Percentiles rank a stretch among this genome's conserved stretches.
phyloP scores from a whole-genome alignment of 2,329 filamentous ascomycete genomes.

The Aspergillus pseudotamarii region DNA sequence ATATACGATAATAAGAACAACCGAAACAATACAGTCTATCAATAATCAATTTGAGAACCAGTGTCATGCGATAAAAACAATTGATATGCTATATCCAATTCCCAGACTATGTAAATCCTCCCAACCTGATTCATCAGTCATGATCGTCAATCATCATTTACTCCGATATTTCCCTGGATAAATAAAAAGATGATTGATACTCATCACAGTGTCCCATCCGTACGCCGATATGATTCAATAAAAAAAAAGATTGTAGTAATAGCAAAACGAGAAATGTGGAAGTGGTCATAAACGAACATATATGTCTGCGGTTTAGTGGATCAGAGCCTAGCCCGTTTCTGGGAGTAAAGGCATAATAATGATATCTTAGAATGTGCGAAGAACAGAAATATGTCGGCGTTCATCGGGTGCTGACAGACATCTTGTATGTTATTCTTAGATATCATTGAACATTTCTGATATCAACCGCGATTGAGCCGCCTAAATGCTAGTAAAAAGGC shows the following conservation, averaged over 20 bases:
- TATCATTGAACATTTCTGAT: neutral
- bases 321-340: neutral
- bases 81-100: slow-evolving; percentile 3
- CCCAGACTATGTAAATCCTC: neutral
- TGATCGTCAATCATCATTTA: slow-evolving; percentile 7
- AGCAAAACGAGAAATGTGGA: neutral
- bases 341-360: neutral
- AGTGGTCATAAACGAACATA: neutral
- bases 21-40: neutral
- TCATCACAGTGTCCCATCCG: neutral
- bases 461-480: slow-evolving; percentile 2
- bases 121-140: slow-evolving; percentile 8
- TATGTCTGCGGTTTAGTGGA: neutral
- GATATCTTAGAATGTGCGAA: neutral
- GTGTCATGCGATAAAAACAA: neutral
- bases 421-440: neutral
- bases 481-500: slow-evolving; percentile 8
- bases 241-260: slow-evolving; percentile 3
- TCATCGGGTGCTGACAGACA: neutral
- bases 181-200: neutral
- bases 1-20: neutral
- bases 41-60: neutral
- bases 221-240: neutral
- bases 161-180: slow-evolving; percentile 1
- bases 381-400: neutral